These are phyloP conservation scores for Pelargonium nanum DNA, from an alignment of 345 rosid genomes.

Conservation along the genomic window DNA sequence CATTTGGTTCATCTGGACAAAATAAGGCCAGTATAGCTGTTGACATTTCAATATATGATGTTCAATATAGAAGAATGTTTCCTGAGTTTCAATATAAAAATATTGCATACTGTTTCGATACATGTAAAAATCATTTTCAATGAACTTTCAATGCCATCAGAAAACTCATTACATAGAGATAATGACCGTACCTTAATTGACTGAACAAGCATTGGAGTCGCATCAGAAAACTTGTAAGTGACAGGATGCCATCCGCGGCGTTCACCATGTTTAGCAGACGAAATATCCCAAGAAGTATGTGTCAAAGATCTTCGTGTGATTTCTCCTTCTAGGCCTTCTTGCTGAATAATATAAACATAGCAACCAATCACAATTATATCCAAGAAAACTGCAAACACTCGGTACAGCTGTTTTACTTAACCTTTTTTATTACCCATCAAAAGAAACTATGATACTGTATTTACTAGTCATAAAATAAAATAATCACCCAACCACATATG, in stretches of 20 bases:
- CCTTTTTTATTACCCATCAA: no score
- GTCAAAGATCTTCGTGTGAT: conserved; percentile 66
- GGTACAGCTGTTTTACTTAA: not conserved
- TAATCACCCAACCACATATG: no score
- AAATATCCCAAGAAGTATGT: conserved; percentile 80
- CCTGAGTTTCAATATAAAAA: no score
- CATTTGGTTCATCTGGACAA: no score
- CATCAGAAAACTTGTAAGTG: conserved; percentile 74
- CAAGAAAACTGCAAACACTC: not conserved
- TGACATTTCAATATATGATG: no score
- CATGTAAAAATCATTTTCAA: no score
- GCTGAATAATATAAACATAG: conserved; percentile 20
- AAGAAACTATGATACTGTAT: no score
- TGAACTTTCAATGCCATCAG: no score
- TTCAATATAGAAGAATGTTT: no score
- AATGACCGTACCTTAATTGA: conserved; percentile 65
- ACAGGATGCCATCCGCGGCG: conserved; percentile 95
- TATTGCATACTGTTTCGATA: no score
- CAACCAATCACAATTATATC: not conserved
- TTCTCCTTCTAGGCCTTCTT: conserved; percentile 72
- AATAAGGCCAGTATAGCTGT: not conserved
- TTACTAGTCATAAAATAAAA: no score
- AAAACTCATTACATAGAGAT: no score
- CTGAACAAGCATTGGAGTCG: conserved; percentile 52
- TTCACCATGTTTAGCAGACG: conserved; percentile 59